phyloP scores from a whole-genome alignment of 805 yeast species.

The Peterozyma toletana region DNA sequence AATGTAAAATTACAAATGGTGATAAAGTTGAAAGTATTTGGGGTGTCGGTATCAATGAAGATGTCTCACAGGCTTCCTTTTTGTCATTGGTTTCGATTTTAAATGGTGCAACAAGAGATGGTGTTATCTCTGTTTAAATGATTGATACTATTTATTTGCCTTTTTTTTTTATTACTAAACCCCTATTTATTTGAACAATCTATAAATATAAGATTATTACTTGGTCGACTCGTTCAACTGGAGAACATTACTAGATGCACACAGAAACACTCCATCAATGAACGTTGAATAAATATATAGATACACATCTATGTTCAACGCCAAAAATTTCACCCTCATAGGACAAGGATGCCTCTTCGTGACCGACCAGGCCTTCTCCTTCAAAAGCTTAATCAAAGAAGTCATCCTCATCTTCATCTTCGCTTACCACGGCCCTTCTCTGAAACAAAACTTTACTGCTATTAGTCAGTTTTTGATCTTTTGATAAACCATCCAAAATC shows the following conservation, averaged over 20 bases:
- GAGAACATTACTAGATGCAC: no score
- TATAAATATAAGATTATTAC: no score
- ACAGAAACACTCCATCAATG: no score
- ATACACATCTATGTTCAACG: no score
- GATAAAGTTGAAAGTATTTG: constrained; percentile 39
- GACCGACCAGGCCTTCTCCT: no score
- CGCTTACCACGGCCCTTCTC: constrained; percentile 24
- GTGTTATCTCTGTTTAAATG: constrained; percentile 4
- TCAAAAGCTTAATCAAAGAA: constrained; percentile 32
- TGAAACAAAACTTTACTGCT: constrained; percentile 61
- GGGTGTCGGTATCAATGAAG: constrained; percentile 94
- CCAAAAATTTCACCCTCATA: no score
- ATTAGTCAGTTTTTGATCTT: constrained; percentile 54
- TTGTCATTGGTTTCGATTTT: constrained; percentile 41
- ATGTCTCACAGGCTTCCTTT: constrained; percentile 81
- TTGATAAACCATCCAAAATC: constrained; percentile 74
- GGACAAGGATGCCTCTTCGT: no score
- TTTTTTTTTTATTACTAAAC: no score
- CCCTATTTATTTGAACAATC: no score
- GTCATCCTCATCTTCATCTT: constrained; percentile 31
- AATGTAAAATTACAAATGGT: constrained; percentile 37
- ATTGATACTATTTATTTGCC: no score
- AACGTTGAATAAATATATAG: no score
- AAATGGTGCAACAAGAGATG: constrained; percentile 18
- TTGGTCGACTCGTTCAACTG: no score